These are phyloP conservation scores for Phytopythium mirpurense DNA, from an alignment of 352 stramenopile species.

Conservation along the genomic window DNA sequence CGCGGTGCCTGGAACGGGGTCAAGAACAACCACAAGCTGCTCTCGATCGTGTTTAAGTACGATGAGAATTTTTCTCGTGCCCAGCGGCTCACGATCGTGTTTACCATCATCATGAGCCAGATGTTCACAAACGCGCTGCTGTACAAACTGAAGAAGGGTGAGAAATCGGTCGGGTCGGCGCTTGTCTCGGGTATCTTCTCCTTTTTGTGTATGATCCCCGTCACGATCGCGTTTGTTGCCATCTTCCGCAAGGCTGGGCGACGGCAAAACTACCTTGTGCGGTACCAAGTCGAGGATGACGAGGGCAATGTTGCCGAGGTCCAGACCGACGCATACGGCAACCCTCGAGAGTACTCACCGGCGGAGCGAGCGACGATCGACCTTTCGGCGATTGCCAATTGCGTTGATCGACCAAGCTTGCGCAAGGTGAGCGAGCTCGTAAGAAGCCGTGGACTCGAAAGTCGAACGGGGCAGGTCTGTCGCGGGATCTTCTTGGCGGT, in stretches of 20 bases:
- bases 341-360: conserved; percentile 38
- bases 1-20: conserved; percentile 39
- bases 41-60: conserved; percentile 71
- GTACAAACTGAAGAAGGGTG: conserved; percentile 41
- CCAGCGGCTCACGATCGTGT: conserved; percentile 62
- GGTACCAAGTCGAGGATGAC: conserved; percentile 59
- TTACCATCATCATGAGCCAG: conserved; percentile 62
- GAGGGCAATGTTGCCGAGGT: conserved; percentile 55
- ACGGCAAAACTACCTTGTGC: conserved; percentile 54
- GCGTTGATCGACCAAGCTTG: conserved; percentile 25
- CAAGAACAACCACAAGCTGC: conserved; percentile 62
- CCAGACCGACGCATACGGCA: conserved; percentile 58
- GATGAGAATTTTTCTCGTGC: conserved; percentile 61
- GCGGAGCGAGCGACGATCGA: conserved; percentile 48
- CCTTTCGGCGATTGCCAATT: conserved; percentile 42
- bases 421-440: conserved; percentile 29
- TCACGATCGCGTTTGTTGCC: conserved; percentile 55
- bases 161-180: conserved; percentile 39
- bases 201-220: conserved; percentile 56
- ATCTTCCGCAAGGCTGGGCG: conserved; percentile 72
- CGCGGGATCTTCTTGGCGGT: conserved; percentile 55
- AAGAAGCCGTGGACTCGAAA: conserved; percentile 18
- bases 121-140: conserved; percentile 72
- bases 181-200: conserved; percentile 55
- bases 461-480: conserved; percentile 31